Conservation (phyloP, 176 grass and related monocot genomes). For the Hyparrhenia diplandra region DNA sequence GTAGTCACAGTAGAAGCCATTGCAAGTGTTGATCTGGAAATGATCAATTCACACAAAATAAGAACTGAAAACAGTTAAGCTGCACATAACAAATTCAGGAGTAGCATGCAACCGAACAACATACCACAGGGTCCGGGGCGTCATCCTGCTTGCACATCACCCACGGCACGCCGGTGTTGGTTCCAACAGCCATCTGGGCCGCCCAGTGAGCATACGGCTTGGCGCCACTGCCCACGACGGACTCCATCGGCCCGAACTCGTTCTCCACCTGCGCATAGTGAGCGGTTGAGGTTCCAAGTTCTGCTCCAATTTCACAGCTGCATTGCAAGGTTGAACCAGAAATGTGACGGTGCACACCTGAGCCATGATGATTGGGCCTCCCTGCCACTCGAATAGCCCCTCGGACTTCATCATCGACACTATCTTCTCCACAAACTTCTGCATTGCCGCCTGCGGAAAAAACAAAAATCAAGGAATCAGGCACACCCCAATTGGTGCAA, state of each 20-base stretch:
- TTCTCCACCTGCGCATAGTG: too few relatives aligned
- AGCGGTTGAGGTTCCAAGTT: too few relatives aligned
- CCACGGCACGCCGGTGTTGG: conserved; percentile 89
- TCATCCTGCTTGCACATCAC: conserved; percentile 98
- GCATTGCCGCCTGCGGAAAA: too few relatives aligned
- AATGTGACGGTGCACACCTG: too few relatives aligned
- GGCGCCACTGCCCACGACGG: conserved; percentile 43
- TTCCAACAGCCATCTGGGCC: conserved; percentile 81
- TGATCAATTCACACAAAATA: background rate
- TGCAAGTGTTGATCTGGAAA: conserved; percentile 86
- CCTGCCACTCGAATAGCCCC: too few relatives aligned
- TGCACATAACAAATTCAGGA: background rate
- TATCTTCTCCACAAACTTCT: too few relatives aligned
- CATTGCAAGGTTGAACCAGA: too few relatives aligned
- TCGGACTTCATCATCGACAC: too few relatives aligned
- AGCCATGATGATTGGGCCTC: too few relatives aligned
- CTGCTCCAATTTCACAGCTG: too few relatives aligned
- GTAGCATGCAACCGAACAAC: background rate
- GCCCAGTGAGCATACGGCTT: conserved; percentile 74
- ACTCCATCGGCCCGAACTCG: conserved; percentile 84
- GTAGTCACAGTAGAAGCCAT: conserved; percentile 93
- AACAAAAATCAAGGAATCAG: too few relatives aligned
- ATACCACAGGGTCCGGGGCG: conserved; percentile 90
- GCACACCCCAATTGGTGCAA: too few relatives aligned
- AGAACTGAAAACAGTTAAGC: background rate